Evolutionary conservation across 805 yeast genomes (phyloP), one percentile per base, ranked within the genome.

Genomic region (Lipomyces yamanashiensis): DNA sequence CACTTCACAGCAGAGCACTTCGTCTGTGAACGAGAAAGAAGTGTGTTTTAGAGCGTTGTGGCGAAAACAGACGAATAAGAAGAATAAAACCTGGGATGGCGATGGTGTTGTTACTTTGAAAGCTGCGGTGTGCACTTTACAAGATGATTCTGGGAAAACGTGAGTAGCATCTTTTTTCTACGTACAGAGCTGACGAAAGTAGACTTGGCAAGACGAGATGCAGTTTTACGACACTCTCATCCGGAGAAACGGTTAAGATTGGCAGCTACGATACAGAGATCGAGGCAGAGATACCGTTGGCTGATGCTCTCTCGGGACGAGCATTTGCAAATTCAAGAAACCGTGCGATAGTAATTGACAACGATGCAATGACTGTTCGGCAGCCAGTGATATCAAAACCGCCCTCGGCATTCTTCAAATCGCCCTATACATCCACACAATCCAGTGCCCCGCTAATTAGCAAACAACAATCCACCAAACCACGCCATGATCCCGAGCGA

Each of bases 1-100:
- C 10, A 56, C 44, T 15, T 17, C 56, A 17, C 19, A 15, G 10
- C 45, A 40, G 39, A 12, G 33, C 23, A 17, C 28, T 13, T 15
- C 4, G 28, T 12, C 15, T 13, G 50, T 23, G n/a, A 19, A 13
- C 40, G 50, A 34, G 9, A 44, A 57, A 21, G 17, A 55, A 7
- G 34, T 40, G 1, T 62, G 52, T 36, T 72, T 58, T 47, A 64
- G 66, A 10, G 84, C 85, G 6, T 81, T 89, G 68, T 89, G 87
- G 82, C 78, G 99, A 40, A 91, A 90, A 74, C 80, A 81, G 48
- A 79, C 93, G 0, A 80, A 77, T 39, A 90, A 89, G 76, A 91
- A 93, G 79, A 86, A 92, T 74, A 92, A 92, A 73, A 86, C 91
- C 0, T 95, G 99, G 99, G 96, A 90, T 60, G 96, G 96, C 1